Evolutionary conservation across 1,284 basidiomycete genomes (phyloP).

Genomic region (Trametes pubescens): DNA sequence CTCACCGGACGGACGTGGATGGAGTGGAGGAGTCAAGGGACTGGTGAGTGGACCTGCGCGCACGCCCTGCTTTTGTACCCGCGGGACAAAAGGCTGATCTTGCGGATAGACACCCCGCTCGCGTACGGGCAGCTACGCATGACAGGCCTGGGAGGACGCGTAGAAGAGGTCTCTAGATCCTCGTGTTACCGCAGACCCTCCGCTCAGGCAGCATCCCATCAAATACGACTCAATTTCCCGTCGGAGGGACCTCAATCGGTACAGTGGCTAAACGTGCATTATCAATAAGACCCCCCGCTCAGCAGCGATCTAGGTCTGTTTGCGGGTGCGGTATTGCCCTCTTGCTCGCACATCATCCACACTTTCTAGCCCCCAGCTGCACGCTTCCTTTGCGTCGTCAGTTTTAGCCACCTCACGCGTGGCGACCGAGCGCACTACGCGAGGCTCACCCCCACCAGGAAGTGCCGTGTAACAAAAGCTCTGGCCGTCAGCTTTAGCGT

Average conservation of each 20-base stretch:
- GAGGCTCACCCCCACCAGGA: too few species aligned
- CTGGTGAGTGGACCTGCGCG: not conserved
- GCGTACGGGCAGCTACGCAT: not conserved
- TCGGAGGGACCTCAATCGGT: not conserved
- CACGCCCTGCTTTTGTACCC: not conserved
- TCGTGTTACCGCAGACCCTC: not conserved
- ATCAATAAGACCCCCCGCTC: not conserved
- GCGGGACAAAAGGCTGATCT: not conserved
- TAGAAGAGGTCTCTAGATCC: not conserved
- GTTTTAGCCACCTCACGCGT: too few species aligned
- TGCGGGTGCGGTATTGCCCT: too few species aligned
- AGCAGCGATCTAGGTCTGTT: not conserved
- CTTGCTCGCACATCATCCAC: too few species aligned
- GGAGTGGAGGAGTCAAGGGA: not conserved
- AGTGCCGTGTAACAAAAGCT: too few species aligned
- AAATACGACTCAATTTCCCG: not conserved
- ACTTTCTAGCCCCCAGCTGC: too few species aligned
- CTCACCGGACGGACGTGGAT: not conserved
- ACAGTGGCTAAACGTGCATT: not conserved
- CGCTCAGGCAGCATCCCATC: not conserved
- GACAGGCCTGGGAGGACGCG: not conserved
- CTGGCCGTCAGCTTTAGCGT: too few species aligned
- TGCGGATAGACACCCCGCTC: not conserved
- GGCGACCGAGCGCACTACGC: too few species aligned
- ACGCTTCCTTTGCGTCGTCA: too few species aligned